phyloP scores from a whole-genome alignment of 2,329 filamentous ascomycete species.

The Aspergillus spinulosporus region DNA sequence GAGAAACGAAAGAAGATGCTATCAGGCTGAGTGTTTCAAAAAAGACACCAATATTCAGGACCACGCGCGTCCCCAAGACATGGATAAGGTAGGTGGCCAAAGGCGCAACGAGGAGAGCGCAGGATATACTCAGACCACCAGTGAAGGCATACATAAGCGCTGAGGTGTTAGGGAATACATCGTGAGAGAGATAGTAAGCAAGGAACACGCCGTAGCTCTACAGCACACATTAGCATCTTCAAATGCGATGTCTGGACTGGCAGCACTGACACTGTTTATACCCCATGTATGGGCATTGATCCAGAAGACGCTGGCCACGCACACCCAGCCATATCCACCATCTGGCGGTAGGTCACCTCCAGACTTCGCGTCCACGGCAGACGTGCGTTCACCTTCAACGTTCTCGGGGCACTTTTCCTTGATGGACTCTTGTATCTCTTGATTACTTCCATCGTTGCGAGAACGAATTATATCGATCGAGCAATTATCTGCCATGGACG shows the following conservation, averaged over 20 bases:
- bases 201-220: conserved; percentile 60
- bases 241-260: conserved; percentile 13
- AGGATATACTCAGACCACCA: conserved; percentile 60
- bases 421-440: neutral
- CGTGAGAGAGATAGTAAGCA: conserved; percentile 57
- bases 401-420: conserved; percentile 5
- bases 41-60: conserved; percentile 57
- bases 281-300: conserved; percentile 75
- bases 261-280: conserved; percentile 60
- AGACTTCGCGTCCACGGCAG: conserved; percentile 27
- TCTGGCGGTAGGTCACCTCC: conserved; percentile 47
- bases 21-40: conserved; percentile 58
- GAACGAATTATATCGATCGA: conserved; percentile 34
- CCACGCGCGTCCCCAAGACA: conserved; percentile 53
- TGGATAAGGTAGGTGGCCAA: conserved; percentile 57
- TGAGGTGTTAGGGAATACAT: conserved; percentile 57
- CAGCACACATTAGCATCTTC: conserved; percentile 6
- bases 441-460: conserved; percentile 17
- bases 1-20: conserved; percentile 56
- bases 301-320: conserved; percentile 55
- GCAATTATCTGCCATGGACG: conserved; percentile 34
- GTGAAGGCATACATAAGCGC: conserved; percentile 61
- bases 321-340: conserved; percentile 64
- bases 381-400: conserved; percentile 13
- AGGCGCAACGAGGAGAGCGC: conserved; percentile 58